Evolutionary conservation across 2,329 filamentous ascomycete species (phyloP), one percentile per base, ranked within the genome.

Genomic region (Biscogniauxia marginata): DNA sequence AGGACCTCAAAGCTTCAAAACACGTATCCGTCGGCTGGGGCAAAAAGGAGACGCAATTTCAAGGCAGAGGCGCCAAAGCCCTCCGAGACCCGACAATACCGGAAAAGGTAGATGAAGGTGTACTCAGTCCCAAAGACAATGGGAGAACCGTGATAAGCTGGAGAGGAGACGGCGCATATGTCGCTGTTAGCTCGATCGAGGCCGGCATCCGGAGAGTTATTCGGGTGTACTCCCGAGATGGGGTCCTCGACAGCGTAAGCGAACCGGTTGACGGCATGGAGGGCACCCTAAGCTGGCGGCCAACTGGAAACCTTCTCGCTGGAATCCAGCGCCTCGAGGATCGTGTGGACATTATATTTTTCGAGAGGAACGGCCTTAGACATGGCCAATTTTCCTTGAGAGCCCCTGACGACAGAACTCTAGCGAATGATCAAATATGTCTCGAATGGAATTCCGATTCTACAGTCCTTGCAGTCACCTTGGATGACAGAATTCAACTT

Each of bases 11-110:
- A 65, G 84, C 86, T n/a, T 98, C 89, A 22, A 95, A 88, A 71
- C 93, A 97, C 77, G 95, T 97, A 55, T 96, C 92, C 19, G 93
- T 99, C 20, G 95, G 95, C 50, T 99, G 95, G 95, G 95, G 95
- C 57, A 98, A 98, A 78, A 91, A 90, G 70, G 95, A 99, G 75
- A 99, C 95, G 0, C 95, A 99, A 72, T 99, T 99, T 72, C 90
- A 97, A 69, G 95, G 95, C 50, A 91, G 90, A 67, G 86, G 93
- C 60, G 93, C 93, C 55, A 86, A 85, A 75, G 92, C 92, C 19
- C 78, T 98, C 62, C 84, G 91, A 53, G 95, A 99, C 72, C 95
- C 95, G 16, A 99, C 95, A 8, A 90, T 99, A 63, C 95, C 95
- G 0, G 93, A 98, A 71, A 90, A 88, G 70, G 84, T 97, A 18